A percentile compares a stretch with the other conserved stretches of the same genome.
phyloP scores from a whole-genome alignment of 805 yeast species.

The Ogataea zsoltii region DNA sequence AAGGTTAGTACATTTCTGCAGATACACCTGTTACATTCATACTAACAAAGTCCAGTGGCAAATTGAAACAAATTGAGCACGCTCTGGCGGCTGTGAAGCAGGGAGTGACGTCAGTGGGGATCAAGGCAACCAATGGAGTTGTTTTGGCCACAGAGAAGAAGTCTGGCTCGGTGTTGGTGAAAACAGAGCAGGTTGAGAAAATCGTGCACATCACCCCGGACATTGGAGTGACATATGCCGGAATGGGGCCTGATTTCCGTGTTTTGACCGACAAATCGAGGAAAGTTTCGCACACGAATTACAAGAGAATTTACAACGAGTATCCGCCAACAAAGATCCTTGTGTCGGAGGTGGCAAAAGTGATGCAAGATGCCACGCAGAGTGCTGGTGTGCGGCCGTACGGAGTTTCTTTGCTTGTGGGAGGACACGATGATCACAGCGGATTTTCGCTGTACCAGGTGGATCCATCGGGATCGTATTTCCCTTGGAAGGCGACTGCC shows the following conservation, averaged over 20 bases:
- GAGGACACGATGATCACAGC: conserved; percentile 78
- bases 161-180: conserved; percentile 73
- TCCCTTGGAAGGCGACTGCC: conserved; percentile 99
- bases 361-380: conserved; percentile 98
- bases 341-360: conserved; percentile 92
- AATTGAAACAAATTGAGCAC: conserved; percentile 95
- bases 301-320: conserved; percentile 91
- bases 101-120: conserved; percentile 96
- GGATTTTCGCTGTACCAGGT: conserved; percentile 89
- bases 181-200: conserved; percentile 73
- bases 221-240: conserved; percentile 94
- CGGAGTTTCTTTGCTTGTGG: conserved; percentile 92
- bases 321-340: conserved; percentile 95
- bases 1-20: conserved; percentile 53
- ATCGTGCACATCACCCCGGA: conserved; percentile 87
- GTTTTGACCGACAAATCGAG: conserved; percentile 93
- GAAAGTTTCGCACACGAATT: conserved; percentile 87
- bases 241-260: conserved; percentile 99
- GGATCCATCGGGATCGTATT: conserved; percentile 96
- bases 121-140: conserved; percentile 90
- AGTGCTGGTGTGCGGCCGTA: conserved; percentile 99
- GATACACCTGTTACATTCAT: not conserved
- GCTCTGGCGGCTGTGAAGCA: conserved; percentile 97
- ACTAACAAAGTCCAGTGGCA: conserved; percentile 60
- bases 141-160: conserved; percentile 97